A percentile compares a stretch with the other conserved stretches of the same genome.
phyloP scores from a whole-genome alignment of 495 filamentous ascomycete species.

The Daldinia decipiens region DNA sequence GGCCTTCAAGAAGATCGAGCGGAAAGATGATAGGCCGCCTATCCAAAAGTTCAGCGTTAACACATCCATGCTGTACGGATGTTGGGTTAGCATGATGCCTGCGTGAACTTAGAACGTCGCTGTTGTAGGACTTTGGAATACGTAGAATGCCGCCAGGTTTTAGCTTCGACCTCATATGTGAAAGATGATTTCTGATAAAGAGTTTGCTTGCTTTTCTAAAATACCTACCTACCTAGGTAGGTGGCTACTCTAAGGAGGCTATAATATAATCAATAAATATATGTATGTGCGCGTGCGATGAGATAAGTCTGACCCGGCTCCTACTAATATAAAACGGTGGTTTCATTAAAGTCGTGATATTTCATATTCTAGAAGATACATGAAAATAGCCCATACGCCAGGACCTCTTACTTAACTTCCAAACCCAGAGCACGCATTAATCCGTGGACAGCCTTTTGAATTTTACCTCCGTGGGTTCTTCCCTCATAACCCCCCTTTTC shows the following conservation, averaged over 20 bases:
- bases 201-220: not conserved
- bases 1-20: conserved; percentile 65
- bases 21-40: conserved; percentile 51
- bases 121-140: too few species aligned
- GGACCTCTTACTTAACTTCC: conserved; percentile 4
- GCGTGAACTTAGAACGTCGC: conserved; percentile 10
- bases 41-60: conserved; percentile 52
- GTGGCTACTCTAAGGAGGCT: not conserved
- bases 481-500: not conserved
- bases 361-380: conserved; percentile 21
- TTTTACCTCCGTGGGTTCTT: not conserved
- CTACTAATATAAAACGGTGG: not conserved
- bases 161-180: not conserved
- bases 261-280: too few species aligned
- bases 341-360: conserved; percentile 11
- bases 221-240: too few species aligned
- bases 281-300: not conserved
- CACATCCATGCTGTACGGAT: conserved; percentile 52
- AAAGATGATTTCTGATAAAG: not conserved
- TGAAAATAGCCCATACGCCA: conserved; percentile 9
- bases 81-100: conserved; percentile 49
- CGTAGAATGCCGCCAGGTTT: too few species aligned
- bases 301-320: not conserved
- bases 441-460: not conserved
- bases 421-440: not conserved